These are phyloP conservation scores for Diplocarpon mali DNA, from an alignment of 2,329 filamentous ascomycete species.

Conservation along the genomic window DNA sequence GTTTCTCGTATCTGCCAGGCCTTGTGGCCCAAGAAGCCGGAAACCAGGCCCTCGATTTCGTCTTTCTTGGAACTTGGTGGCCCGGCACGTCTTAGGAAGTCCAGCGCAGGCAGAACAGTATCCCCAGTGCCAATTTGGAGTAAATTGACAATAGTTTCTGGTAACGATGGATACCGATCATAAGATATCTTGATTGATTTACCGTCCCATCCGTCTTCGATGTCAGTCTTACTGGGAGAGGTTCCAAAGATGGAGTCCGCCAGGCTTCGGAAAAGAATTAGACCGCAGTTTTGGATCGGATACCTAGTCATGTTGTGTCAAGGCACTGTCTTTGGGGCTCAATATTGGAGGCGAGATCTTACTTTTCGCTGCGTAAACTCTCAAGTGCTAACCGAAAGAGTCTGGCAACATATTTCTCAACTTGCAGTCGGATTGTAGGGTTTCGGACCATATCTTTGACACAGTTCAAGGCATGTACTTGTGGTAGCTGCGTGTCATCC, in stretches of 20 bases:
- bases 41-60: conserved; percentile 46
- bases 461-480: conserved; percentile 92
- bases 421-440: conserved; percentile 59
- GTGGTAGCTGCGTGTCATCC: conserved; percentile 60
- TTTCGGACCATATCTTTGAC: conserved; percentile 86
- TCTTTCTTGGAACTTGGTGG: conserved; percentile 47
- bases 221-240: conserved; percentile 54
- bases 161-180: conserved; percentile 54
- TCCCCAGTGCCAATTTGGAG: conserved; percentile 47
- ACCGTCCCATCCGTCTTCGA: conserved; percentile 53
- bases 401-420: conserved; percentile 62
- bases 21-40: conserved; percentile 52
- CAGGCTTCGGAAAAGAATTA: conserved; percentile 79
- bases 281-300: conserved; percentile 87
- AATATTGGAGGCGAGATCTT: conserved; percentile 26
- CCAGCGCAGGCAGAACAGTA: conserved; percentile 72
- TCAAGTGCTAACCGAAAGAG: conserved; percentile 70
- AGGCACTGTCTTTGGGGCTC: neutral
- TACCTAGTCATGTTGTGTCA: conserved; percentile 41
- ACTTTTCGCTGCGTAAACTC: conserved; percentile 70
- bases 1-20: conserved; percentile 78
- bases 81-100: conserved; percentile 63
- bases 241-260: conserved; percentile 71
- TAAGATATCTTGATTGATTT: conserved; percentile 56
- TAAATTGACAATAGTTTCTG: conserved; percentile 51